phyloP scores from a whole-genome alignment of 2,329 filamentous ascomycete genomes.

The Thielaviopsis euricoi region DNA sequence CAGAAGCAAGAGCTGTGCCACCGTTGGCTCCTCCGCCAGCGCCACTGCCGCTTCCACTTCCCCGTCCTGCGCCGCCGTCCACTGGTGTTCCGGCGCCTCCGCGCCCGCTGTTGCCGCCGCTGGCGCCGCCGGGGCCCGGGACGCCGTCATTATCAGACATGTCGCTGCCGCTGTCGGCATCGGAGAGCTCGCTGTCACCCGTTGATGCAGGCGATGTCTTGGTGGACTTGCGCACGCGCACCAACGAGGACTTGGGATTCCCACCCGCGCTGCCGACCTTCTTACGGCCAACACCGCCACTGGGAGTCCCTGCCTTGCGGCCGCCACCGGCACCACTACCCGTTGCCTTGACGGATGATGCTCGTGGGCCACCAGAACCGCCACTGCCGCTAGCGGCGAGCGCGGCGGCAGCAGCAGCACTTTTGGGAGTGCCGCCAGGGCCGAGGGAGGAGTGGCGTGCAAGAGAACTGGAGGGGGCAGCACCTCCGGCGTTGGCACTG shows the following conservation, averaged over 20 bases:
- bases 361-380: conserved; percentile 31
- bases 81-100: conserved; percentile 14
- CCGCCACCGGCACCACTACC: conserved; percentile 21
- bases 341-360: conserved; percentile 28
- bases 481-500: conserved; percentile 29
- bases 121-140: conserved; percentile 24
- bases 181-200: conserved; percentile 48
- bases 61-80: background rate
- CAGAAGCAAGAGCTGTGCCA: background rate
- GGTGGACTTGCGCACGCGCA: conserved; percentile 41
- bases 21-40: background rate
- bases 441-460: conserved; percentile 47
- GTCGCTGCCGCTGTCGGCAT: conserved; percentile 39
- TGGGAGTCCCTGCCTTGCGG: conserved; percentile 32
- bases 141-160: conserved; percentile 29
- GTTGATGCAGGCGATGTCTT: conserved; percentile 47
- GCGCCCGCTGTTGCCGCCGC: conserved; percentile 18
- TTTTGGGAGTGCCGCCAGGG: conserved; percentile 46
- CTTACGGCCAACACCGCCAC: conserved; percentile 24
- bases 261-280: conserved; percentile 22
- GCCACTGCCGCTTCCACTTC: conserved; percentile 14
- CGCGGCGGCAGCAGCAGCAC: conserved; percentile 18
- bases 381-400: conserved; percentile 36
- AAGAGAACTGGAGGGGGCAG: conserved; percentile 38
- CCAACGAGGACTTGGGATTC: conserved; percentile 41